phyloP scores from a whole-genome alignment of 805 yeast genomes.

The Saturnispora besseyi region DNA sequence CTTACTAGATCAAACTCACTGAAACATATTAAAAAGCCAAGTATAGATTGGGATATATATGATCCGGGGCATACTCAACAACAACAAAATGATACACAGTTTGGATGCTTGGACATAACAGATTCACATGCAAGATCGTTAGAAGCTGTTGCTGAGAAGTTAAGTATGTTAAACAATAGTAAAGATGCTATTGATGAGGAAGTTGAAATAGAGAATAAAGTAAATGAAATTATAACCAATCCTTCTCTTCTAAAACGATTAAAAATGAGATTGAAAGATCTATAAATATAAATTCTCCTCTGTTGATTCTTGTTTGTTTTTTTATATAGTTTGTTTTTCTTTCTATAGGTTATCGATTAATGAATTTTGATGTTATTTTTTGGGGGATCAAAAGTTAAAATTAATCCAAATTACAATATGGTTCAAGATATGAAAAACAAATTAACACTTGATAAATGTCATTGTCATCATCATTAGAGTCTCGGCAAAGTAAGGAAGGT shows the following conservation, averaged over 20 bases:
- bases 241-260: background rate
- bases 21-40: conserved; percentile 13
- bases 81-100: conserved; percentile 1
- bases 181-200: background rate
- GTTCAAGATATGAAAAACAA: no score
- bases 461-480: conserved; percentile 1
- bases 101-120: background rate
- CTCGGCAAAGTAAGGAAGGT: background rate
- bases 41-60: conserved; percentile 16
- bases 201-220: background rate
- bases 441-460: background rate
- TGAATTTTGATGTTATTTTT: background rate
- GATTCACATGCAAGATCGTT: background rate
- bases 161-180: background rate
- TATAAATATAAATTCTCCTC: background rate
- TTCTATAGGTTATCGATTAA: background rate
- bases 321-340: background rate
- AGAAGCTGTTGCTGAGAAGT: background rate
- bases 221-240: background rate
- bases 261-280: background rate
- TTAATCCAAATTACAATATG: no score
- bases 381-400: background rate
- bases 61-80: conserved; percentile 3
- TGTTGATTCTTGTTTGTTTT: background rate
- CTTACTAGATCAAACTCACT: conserved; percentile 3